These are phyloP conservation scores for Yamadazyma taylorii DNA, from an alignment of 1,139 yeast species.

Conservation along the genomic window DNA sequence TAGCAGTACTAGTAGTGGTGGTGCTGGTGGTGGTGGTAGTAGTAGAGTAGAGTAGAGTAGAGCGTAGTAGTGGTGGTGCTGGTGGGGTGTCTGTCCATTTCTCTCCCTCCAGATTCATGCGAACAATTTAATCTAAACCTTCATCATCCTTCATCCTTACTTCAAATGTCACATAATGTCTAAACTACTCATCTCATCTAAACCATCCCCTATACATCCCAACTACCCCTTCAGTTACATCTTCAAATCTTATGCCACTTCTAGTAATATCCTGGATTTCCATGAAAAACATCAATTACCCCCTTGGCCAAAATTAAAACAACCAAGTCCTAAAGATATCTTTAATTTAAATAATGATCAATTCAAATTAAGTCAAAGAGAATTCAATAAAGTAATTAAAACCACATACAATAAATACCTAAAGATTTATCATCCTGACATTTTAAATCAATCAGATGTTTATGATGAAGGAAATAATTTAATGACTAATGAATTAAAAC, in stretches of 20 bases:
- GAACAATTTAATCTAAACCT: too few species aligned
- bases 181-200: too few species aligned
- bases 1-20: too few species aligned
- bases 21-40: too few species aligned
- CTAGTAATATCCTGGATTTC: constrained; percentile 11
- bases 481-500: constrained; percentile 40
- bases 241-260: constrained; percentile 12
- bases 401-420: constrained; percentile 62
- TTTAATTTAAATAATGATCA: constrained; percentile 42
- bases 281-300: constrained; percentile 27
- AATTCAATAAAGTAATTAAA: constrained; percentile 51
- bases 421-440: constrained; percentile 87
- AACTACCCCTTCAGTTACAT: neutral
- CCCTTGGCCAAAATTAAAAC: constrained; percentile 58
- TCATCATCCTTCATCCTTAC: too few species aligned
- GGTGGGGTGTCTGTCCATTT: too few species aligned
- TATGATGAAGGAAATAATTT: constrained; percentile 28
- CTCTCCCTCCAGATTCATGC: too few species aligned
- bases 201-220: too few species aligned
- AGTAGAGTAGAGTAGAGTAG: too few species aligned
- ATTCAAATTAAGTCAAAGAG: constrained; percentile 22
- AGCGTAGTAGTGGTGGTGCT: too few species aligned
- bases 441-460: constrained; percentile 30
- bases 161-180: too few species aligned
- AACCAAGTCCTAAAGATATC: constrained; percentile 77